Base-by-base conservation (phyloP, 768 basidiomycete species). In the Podaxis carcinomalis region DNA sequence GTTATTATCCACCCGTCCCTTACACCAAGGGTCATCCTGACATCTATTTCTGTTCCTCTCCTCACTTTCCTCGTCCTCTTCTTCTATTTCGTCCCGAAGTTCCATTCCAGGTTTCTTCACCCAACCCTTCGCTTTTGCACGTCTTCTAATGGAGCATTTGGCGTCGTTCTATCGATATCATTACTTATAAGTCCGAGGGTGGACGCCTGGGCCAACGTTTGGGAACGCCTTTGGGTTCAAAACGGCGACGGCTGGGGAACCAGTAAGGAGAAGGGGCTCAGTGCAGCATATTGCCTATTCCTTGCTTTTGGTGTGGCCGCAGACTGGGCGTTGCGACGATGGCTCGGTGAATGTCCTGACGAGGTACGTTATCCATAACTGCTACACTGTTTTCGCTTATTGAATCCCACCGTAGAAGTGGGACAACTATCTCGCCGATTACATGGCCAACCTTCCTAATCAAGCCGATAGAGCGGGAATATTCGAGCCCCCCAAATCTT, bases 291-390 rank as follows among this genome's bases (percentile, higher is more conserved):
- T 67, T 82, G 80, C 59, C 68, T 88, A 28, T 77, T 88, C 52
- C 68, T 84, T 14, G 65, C 70, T 11, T 40, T 72, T 10, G 88
- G 88, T 0, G 72, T 77, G 9, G 70, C 67, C 0, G 71, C 67
- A 19, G 88, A 90, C 67, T 89, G 81, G 82, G 74, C 78, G n/a
- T 71, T 89, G 46, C 73, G 74, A 32, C 69, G 70, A 54, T 79
- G 77, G 72, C 75, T 86, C 28, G 88, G 87, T 21, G 86, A 87
- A 65, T 84, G 84, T 71, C 88, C 88, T 13, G 87, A 89, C 65
- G 80, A 89, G 80, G 86, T 85, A 61, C 27, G 76, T 70, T 19
- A 35, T 42, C 13, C 9, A 7, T 36, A 4, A 35, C 5, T 44
- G 19, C 13, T 27, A 58, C 19, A 40, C 28, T 46, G 16, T 42